Base-by-base conservation (phyloP, 2,329 filamentous ascomycete genomes). In the Aureobasidium sp. region DNA sequence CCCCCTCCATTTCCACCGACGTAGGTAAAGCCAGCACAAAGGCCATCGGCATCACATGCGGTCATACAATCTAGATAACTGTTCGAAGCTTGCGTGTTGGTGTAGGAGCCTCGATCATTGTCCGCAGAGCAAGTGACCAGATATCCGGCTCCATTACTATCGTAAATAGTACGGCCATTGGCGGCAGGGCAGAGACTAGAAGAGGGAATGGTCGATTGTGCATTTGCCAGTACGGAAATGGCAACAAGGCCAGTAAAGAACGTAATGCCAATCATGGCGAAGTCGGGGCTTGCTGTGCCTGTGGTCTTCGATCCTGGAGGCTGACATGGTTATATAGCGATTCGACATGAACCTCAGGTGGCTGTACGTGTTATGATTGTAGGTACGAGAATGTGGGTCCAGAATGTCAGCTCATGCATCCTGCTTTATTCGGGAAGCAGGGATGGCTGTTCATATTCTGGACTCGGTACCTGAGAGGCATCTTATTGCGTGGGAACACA, bases 81-180 rank as follows among this genome's bases (percentile, higher is more conserved):
- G 27, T 29, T 48, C 7, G 34, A 9, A 14, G 64, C 64, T n/a
- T 29, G 44, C 15, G 34, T 44, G 48, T 60, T 64, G 41, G 53
- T 44, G 45, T 64, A 64, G 15, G 63, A 61, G 15, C 63, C 60
- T 6, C 34, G 20, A 8, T 55, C 55, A 6, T 45, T 62, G 14
- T 64, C 63, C 1, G 63, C 52, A n/a, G 59, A 53, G 49, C 60
- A 64, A 25, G 60, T 52, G 14, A 64, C 58, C 8, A 58, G 48
- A 25, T 61, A 61, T 15, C 17, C 37, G 5, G 34, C 37, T 17
- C 45, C 48, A 9, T 63, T 67, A 14, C 47, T 17, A 9, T 61
- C 66, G 12, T 60, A 66, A 49, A 69, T 67, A 3, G 63, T 62
- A 20, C 59, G 69, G 27, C 62, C 63, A 42, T 71, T 67, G 20